Evolutionary conservation across 352 stramenopile genomes (phyloP).

Genomic region (Thraustochytrium sp.): DNA sequence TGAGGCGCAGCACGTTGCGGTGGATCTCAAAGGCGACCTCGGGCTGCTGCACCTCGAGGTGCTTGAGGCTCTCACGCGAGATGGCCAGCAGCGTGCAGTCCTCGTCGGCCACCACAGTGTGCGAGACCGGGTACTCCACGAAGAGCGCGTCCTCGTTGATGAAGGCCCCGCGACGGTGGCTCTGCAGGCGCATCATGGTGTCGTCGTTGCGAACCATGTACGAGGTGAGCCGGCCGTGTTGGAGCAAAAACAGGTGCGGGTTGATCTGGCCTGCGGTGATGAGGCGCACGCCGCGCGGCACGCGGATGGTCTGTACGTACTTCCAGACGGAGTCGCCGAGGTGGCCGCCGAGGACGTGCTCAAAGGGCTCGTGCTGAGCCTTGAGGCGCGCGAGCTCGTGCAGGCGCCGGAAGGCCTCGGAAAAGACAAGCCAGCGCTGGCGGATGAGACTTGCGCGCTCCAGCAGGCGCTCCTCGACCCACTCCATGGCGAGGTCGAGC

Average conservation of each 20-base stretch:
- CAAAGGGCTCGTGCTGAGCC: slow-evolving; percentile 41
- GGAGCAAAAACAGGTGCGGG: slow-evolving; percentile 38
- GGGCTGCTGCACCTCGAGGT: slow-evolving; percentile 5
- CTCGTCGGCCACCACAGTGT: slow-evolving; percentile 41
- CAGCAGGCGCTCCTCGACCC: slow-evolving; percentile 40
- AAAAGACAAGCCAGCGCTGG: slow-evolving; percentile 30
- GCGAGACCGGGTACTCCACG: slow-evolving; percentile 31
- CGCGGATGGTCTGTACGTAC: slow-evolving; percentile 26
- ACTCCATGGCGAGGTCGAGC: slow-evolving; percentile 43
- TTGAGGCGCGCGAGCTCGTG: slow-evolving; percentile 42
- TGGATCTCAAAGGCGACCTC: slow-evolving; percentile 44
- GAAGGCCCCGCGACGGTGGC: slow-evolving; percentile 31
- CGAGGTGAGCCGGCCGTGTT: slow-evolving; percentile 33
- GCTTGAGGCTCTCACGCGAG: slow-evolving; percentile 38
- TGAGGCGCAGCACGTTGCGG: slow-evolving; percentile 35
- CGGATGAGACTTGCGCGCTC: slow-evolving; percentile 5
- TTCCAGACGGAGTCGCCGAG: slow-evolving; percentile 40
- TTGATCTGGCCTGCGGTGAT: slow-evolving; percentile 36
- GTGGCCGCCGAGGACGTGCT: slow-evolving; percentile 43
- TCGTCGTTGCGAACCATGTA: slow-evolving; percentile 40
- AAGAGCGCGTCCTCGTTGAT: slow-evolving; percentile 44
- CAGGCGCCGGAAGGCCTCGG: slow-evolving; percentile 22
- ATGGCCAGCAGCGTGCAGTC: slow-evolving; percentile 19
- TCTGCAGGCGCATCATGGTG: slow-evolving; percentile 33
- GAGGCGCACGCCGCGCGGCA: neutral